phyloP scores from a whole-genome alignment of 805 yeast genomes.

The Yamadazyma tumulicola region DNA sequence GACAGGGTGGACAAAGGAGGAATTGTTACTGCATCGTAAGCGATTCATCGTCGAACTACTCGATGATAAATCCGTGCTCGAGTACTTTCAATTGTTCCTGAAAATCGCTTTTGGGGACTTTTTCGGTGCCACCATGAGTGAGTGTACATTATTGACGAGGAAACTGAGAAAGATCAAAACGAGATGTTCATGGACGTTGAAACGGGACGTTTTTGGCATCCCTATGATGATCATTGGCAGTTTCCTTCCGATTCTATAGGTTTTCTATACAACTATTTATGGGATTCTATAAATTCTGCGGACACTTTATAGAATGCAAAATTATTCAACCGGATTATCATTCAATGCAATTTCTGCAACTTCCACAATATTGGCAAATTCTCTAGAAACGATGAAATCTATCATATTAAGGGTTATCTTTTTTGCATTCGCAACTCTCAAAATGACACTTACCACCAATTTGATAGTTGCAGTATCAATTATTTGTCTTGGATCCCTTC shows the following conservation, averaged over 20 bases:
- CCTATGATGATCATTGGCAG: conserved; percentile 97
- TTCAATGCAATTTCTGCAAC: too few relatives aligned
- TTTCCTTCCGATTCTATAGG: conserved; percentile 69
- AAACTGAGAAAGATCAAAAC: conserved; percentile 59
- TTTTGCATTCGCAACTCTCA: background rate
- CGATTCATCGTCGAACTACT: conserved; percentile 78
- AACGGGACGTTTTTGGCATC: conserved; percentile 91
- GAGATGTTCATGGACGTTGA: conserved; percentile 86
- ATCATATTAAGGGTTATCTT: too few relatives aligned
- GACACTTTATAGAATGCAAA: too few relatives aligned
- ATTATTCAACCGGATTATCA: too few relatives aligned
- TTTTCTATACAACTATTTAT: too few relatives aligned
- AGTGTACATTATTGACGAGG: conserved; percentile 71
- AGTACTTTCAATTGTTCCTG: conserved; percentile 82
- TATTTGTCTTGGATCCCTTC: conserved; percentile 75
- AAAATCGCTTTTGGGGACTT: conserved; percentile 89
- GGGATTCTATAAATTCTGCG: too few relatives aligned
- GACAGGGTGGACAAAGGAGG: conserved; percentile 84
- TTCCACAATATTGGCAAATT: too few relatives aligned
- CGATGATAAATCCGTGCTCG: conserved; percentile 83
- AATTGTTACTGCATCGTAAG: conserved; percentile 55
- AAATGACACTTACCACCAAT: conserved; percentile 19
- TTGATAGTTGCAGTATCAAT: conserved; percentile 48
- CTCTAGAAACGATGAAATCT: too few relatives aligned
- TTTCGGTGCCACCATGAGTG: conserved; percentile 79